Conservation (phyloP, 305 asterid species). For the Solanum chacoense region DNA sequence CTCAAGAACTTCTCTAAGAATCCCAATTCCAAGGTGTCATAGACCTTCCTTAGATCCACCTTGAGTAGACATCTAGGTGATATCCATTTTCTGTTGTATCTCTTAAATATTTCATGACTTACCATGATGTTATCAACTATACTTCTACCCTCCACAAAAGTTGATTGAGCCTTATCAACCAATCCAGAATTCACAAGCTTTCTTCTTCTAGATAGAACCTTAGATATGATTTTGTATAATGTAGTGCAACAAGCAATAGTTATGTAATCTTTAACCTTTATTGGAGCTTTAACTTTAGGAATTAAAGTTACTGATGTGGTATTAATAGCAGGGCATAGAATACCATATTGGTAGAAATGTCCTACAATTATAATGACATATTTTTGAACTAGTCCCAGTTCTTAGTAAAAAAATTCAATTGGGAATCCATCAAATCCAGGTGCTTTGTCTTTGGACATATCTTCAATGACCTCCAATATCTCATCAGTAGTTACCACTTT, state of each 20-base stretch:
- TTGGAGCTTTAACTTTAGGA: too few relatives aligned
- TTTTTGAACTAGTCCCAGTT: neutral
- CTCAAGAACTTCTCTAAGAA: too few relatives aligned
- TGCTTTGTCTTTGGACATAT: neutral
- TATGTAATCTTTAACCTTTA: neutral
- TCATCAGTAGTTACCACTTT: neutral
- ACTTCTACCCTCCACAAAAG: neutral
- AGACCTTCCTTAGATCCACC: neutral
- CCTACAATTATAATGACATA: neutral
- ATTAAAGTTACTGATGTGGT: neutral
- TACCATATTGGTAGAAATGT: neutral
- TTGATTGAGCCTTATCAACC: neutral
- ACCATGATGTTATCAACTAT: neutral
- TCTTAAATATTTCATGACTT: neutral
- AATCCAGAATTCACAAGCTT: neutral
- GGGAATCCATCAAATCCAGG: neutral
- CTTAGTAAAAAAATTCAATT: neutral
- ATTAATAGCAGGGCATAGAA: neutral
- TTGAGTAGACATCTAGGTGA: neutral
- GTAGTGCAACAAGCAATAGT: neutral
- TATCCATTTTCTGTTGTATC: neutral
- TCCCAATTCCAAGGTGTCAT: neutral
- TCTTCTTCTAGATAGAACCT: neutral
- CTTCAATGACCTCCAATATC: neutral
- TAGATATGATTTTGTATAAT: neutral